Percentiles rank a stretch among this genome's conserved stretches.
Conservation (phyloP, 345 rosid species). For the Trapa incisa region DNA sequence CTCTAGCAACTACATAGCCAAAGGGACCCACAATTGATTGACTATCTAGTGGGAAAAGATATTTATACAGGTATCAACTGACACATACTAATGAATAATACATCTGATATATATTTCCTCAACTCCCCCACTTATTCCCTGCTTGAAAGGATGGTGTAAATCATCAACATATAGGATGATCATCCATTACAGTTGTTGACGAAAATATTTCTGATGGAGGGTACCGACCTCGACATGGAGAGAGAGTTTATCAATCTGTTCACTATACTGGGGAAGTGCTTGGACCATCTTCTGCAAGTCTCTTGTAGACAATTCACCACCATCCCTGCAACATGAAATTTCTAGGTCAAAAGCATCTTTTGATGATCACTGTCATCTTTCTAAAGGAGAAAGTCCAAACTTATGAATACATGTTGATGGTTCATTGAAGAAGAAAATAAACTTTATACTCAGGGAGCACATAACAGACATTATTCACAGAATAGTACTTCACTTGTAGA, state of each 20-base stretch:
- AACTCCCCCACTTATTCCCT: not conserved
- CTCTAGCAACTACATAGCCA: not conserved
- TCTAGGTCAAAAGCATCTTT: slow-evolving; percentile 12
- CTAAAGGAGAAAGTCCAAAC: not conserved
- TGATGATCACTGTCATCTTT: not conserved
- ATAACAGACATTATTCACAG: not conserved
- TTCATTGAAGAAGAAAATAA: not conserved
- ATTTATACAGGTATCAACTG: not conserved
- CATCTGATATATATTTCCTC: not conserved
- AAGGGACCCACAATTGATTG: not conserved
- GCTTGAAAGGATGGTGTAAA: not conserved
- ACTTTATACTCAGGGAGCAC: not conserved
- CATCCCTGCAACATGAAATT: slow-evolving; percentile 40
- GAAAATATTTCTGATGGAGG: not conserved
- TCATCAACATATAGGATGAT: not conserved
- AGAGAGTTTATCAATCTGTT: slow-evolving; percentile 97
- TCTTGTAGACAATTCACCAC: slow-evolving; percentile 76
- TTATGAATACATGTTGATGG: not conserved
- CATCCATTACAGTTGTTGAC: not conserved
- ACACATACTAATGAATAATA: not conserved
- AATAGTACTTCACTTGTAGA: not conserved
- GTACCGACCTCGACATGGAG: slow-evolving; percentile 92
- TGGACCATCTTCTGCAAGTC: slow-evolving; percentile 99
- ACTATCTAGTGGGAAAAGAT: not conserved
- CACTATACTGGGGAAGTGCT: slow-evolving; percentile 97